These are phyloP conservation scores for Rhododendron henanense DNA, from an alignment of 148 eudicot genomes.

Conservation along the genomic window DNA sequence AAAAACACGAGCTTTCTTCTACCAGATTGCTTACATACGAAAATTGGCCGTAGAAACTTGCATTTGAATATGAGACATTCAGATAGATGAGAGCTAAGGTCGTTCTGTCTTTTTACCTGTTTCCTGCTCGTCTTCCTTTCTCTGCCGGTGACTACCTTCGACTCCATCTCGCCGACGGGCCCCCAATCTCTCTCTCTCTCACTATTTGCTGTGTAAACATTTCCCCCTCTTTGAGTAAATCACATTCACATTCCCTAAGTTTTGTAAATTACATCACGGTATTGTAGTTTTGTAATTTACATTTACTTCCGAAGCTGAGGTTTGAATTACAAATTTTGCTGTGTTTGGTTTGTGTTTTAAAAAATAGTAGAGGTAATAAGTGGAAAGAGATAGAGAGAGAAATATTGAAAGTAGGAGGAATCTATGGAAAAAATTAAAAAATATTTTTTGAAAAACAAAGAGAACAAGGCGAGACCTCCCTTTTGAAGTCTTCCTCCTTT, in stretches of 20 bases:
- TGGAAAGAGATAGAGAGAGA: too few relatives aligned
- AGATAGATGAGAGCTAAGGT: not conserved
- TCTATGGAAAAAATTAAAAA: too few relatives aligned
- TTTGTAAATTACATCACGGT: not conserved
- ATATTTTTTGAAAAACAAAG: too few relatives aligned
- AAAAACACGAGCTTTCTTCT: not conserved
- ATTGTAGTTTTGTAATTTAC: not conserved
- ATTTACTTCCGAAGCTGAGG: not conserved
- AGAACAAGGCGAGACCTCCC: not conserved
- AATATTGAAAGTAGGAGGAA: too few relatives aligned
- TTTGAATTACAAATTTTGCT: not conserved
- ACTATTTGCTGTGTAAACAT: not conserved
- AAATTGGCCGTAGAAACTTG: not conserved
- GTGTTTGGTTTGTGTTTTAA: too few relatives aligned
- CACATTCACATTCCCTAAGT: not conserved
- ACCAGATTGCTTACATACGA: not conserved
- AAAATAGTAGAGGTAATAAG: too few relatives aligned
- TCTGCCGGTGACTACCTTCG: not conserved
- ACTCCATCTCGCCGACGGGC: not conserved
- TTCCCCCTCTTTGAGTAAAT: not conserved
- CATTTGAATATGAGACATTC: not conserved
- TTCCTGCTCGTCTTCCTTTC: constrained; percentile 9
- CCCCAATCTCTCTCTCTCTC: not conserved
- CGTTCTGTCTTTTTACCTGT: not conserved
- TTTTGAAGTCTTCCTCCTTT: not conserved